Evolutionary conservation across 805 yeast species (phyloP).

Genomic region (Lipomyces orientalis): DNA sequence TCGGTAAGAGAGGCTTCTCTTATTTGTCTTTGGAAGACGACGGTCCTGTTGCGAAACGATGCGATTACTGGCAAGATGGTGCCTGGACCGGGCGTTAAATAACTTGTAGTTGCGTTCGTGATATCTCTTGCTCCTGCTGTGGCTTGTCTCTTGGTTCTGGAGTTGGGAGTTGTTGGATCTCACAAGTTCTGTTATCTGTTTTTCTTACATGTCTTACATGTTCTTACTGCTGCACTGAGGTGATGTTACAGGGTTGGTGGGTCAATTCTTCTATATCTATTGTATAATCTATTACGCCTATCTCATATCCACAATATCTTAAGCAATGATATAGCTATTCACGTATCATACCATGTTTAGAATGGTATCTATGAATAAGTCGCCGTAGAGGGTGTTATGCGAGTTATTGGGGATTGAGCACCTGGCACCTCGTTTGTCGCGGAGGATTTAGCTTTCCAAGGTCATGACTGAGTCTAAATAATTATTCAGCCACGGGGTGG

Average conservation of each 20-base stretch:
- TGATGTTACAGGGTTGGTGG: background rate
- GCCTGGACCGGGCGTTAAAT: slow-evolving; percentile 29
- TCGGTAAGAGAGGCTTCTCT: slow-evolving; percentile 10
- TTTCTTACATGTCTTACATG: background rate
- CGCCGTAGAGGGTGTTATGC: background rate
- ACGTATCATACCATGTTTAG: too few relatives aligned
- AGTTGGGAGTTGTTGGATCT: background rate
- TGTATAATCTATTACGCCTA: background rate
- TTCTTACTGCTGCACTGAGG: background rate
- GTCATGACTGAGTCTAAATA: background rate
- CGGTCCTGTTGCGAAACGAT: slow-evolving; percentile 21
- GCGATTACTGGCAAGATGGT: slow-evolving; percentile 32
- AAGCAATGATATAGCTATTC: background rate
- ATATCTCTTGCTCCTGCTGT: background rate
- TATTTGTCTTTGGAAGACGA: slow-evolving; percentile 9
- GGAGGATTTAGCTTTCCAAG: background rate
- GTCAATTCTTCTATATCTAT: background rate
- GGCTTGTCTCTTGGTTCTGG: background rate
- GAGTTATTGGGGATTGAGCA: too few relatives aligned
- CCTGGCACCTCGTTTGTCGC: background rate
- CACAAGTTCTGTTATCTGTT: background rate
- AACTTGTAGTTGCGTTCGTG: background rate
- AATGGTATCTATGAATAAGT: too few relatives aligned
- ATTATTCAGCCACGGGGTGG: background rate
- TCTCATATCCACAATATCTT: background rate